Evolutionary conservation across 257 asterid species (phyloP).

Genomic region (Echites panduratus): DNA sequence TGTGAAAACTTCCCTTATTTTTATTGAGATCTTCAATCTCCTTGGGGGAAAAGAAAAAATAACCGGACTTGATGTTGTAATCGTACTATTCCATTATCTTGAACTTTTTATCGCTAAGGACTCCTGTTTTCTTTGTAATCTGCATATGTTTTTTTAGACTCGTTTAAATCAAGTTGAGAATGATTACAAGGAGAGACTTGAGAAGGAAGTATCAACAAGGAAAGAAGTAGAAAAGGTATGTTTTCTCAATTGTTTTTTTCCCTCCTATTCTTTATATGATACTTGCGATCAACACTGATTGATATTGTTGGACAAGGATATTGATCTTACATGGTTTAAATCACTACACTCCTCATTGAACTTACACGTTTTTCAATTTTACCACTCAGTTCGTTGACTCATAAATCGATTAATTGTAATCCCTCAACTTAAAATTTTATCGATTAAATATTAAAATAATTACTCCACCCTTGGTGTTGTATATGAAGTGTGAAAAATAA

Average conservation of each 20-base stretch:
- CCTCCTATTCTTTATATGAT: neutral
- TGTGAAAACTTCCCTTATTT: neutral
- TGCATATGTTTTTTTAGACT: conserved; percentile 37
- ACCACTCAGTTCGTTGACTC: no score
- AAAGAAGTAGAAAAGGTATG: conserved; percentile 65
- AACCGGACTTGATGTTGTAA: neutral
- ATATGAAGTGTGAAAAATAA: no score
- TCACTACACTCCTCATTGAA: no score
- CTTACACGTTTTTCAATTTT: no score
- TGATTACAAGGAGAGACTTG: conserved; percentile 72
- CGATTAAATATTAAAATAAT: no score
- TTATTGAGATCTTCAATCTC: neutral
- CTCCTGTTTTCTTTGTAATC: neutral
- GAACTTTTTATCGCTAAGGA: neutral
- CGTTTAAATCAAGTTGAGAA: conserved; percentile 68
- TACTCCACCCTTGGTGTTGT: no score
- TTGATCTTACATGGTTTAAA: neutral
- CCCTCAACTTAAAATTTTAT: no score
- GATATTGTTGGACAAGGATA: neutral
- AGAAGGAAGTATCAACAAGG: conserved; percentile 56
- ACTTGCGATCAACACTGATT: neutral
- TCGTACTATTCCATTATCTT: neutral
- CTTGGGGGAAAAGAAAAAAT: neutral
- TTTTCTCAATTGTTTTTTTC: neutral
- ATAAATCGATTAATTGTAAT: no score